Base-by-base conservation (phyloP, 192 early-diverging fungal species). In the Coemansia sp. region DNA sequence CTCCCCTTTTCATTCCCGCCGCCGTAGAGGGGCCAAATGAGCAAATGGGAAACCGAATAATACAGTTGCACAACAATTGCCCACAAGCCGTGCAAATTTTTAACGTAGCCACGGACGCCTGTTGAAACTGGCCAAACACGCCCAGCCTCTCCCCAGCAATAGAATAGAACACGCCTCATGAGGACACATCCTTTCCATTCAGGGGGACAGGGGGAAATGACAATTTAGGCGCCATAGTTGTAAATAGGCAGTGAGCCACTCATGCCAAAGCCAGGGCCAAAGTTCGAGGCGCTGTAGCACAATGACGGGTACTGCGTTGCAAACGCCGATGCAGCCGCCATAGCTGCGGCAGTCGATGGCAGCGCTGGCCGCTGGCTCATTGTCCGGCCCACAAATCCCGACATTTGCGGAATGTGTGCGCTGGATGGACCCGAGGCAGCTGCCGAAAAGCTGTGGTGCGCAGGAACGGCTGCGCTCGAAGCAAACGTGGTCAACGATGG, bases 261-360 rank as follows among this genome's bases (percentile, higher is more conserved):
- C 22, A 37, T 67, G 22, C 59, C 64, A 50, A 66, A 73, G 56
- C 41, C 9, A 15, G 62, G 21, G 38, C 17, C 37, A 10, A 54
- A 25, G 48, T 17, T 32, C 10, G 63, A 5, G 4, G 53, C 63
- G 38, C 39, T 37, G 57, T 73, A 80, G 65, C 73, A 80, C 65
- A 80, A 22, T 37, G 65, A 50, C 32, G 71, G 72, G 56, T 71
- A 80, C 55, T 75, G 72, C 23, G 72, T 29, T n/a, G 77, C 77
- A 19, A 79, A 22, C 10, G 72, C 69, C 3, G 76, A 67, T 5
- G 71, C 76, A 0, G 68, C 60, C n/a, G 53, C 53, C 27, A 55
- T 15, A 25, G 68, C 72, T 17, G 77, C 69, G 35, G 60, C 43
- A 24, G 68, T 57, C 17, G 43, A 50, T n/a, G 53, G 38, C 49